Percentiles rank a stretch among this genome's conserved stretches.
Evolutionary conservation across 2,329 filamentous ascomycete species (phyloP).

Genomic region (Torrubiella hemipterigena): DNA sequence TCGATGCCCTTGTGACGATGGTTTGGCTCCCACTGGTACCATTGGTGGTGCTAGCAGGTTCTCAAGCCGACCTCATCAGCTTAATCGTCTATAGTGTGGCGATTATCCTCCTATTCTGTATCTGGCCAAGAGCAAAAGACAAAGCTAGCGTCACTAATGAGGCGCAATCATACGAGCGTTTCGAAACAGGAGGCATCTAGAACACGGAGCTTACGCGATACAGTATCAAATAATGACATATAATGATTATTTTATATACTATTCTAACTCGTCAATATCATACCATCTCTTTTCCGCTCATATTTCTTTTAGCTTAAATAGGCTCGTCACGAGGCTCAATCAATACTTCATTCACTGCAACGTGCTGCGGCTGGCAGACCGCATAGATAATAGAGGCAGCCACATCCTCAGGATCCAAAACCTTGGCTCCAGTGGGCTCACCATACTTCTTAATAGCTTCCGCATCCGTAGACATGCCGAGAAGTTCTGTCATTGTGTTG

Average conservation of each 20-base stretch:
- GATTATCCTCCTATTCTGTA: no score
- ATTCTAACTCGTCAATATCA: background rate
- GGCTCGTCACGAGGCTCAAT: slow-evolving; percentile 70
- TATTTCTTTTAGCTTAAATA: slow-evolving; percentile 31
- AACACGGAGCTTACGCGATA: no score
- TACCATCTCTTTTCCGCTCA: slow-evolving; percentile 1
- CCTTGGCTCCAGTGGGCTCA: slow-evolving; percentile 61
- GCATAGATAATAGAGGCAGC: slow-evolving; percentile 64
- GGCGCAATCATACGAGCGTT: no score
- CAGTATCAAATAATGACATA: background rate
- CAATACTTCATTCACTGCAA: slow-evolving; percentile 69
- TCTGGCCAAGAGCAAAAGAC: no score
- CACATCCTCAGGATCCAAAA: slow-evolving; percentile 62
- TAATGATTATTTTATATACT: background rate
- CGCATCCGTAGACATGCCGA: slow-evolving; percentile 62
- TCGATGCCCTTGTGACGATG: no score
- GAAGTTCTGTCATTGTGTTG: slow-evolving; percentile 61
- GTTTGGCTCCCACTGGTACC: no score
- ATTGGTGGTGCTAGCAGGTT: no score
- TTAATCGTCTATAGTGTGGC: no score
- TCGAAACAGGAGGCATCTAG: no score
- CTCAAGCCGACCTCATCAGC: no score
- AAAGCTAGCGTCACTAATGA: no score
- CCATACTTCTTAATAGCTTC: slow-evolving; percentile 73
- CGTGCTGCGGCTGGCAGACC: slow-evolving; percentile 60